Evolutionary conservation across 352 stramenopile genomes (phyloP).

Genomic region (Phytophthora pinifolia): DNA sequence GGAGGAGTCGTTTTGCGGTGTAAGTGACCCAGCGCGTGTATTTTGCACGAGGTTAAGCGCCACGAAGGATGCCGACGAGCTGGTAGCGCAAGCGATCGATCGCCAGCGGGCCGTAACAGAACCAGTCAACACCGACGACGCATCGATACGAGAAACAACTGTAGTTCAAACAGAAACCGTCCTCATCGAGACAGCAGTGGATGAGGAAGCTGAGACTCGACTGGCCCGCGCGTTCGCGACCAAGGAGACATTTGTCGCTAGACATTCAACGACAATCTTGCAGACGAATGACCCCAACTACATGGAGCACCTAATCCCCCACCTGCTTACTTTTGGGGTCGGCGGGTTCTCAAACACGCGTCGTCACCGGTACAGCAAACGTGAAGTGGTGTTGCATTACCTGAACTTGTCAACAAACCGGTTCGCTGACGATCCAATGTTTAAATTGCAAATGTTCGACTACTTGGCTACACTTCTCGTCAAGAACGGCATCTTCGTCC

Average conservation of each 20-base stretch:
- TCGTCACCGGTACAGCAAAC: slow-evolving; percentile 19
- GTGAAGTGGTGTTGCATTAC: slow-evolving; percentile 26
- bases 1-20: too few species aligned
- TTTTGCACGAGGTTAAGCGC: too few species aligned
- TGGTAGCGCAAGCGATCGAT: too few species aligned
- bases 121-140: too few species aligned
- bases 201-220: not conserved
- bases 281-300: slow-evolving; percentile 11
- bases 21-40: too few species aligned
- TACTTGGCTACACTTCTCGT: slow-evolving; percentile 15
- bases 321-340: slow-evolving; percentile 24
- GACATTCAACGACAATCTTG: slow-evolving; percentile 14
- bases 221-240: slow-evolving; percentile 3
- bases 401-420: slow-evolving; percentile 24
- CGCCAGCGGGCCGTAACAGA: too few species aligned
- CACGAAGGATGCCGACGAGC: too few species aligned
- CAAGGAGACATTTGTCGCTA: slow-evolving; percentile 6
- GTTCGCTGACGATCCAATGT: slow-evolving; percentile 26
- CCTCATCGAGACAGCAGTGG: slow-evolving; percentile 14
- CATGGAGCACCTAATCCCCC: too few species aligned
- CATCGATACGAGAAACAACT: too few species aligned
- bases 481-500: slow-evolving; percentile 9
- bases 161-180: slow-evolving; percentile 15
- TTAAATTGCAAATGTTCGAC: slow-evolving; percentile 32
- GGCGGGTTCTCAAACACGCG: slow-evolving; percentile 18